Conservation (phyloP, 1,284 basidiomycete species). For the Tylopilus sp. region DNA sequence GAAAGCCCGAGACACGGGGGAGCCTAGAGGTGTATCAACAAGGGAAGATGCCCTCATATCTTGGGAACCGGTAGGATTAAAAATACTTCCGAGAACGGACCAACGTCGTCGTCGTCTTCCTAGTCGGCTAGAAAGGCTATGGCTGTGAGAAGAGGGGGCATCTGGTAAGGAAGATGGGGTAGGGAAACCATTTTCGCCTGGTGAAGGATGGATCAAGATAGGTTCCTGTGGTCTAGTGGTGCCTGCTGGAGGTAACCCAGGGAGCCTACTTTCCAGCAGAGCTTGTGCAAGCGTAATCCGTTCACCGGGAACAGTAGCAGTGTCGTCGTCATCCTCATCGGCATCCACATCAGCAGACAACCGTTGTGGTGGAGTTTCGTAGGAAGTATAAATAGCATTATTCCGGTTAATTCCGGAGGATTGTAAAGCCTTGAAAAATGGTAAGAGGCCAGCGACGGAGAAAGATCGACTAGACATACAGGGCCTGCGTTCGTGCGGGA, state of each 20-base stretch:
- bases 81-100: conserved; percentile 48
- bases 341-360: conserved; percentile 41
- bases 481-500: conserved; percentile 36
- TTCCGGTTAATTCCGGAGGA: conserved; percentile 26
- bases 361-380: conserved; percentile 15
- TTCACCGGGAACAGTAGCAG: conserved; percentile 38
- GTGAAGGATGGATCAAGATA: conserved; percentile 49
- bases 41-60: conserved; percentile 30
- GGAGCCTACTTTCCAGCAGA: conserved; percentile 69
- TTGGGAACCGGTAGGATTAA: conserved; percentile 25
- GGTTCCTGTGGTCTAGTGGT: conserved; percentile 59
- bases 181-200: conserved; percentile 42
- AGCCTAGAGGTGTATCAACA: conserved; percentile 16
- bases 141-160: conserved; percentile 34
- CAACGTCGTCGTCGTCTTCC: conserved; percentile 34
- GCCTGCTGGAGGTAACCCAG: conserved; percentile 67
- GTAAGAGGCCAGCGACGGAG: conserved; percentile 63
- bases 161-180: conserved; percentile 48
- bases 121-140: conserved; percentile 27
- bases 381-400: conserved; percentile 12
- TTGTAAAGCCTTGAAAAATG: conserved; percentile 54
- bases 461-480: conserved; percentile 46
- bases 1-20: conserved; percentile 12
- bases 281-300: conserved; percentile 67
- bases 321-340: conserved; percentile 62